A percentile compares a stretch with the other conserved stretches of the same genome.
Evolutionary conservation across 2,329 filamentous ascomycete genomes (phyloP).

Genomic region (Ceratocystis ficicola): DNA sequence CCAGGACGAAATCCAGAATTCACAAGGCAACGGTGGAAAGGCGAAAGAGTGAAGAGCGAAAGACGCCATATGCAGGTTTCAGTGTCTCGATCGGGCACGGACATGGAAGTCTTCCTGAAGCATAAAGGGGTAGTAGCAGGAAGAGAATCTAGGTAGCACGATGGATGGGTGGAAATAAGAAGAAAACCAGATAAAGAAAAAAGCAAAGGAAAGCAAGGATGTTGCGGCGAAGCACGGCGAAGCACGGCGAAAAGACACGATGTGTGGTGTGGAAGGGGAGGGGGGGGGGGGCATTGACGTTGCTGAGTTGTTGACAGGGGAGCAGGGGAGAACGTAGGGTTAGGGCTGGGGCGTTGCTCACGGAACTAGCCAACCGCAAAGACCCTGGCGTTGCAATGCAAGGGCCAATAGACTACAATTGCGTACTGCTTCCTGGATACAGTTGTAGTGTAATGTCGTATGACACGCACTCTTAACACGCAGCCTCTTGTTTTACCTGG

Average conservation of each 20-base stretch:
- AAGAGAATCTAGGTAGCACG: not conserved
- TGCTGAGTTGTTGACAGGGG: not conserved
- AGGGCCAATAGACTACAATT: slow-evolving; percentile 1
- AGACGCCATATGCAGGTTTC: not conserved
- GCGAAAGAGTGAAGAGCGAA: not conserved
- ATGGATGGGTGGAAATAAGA: not conserved
- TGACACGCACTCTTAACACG: slow-evolving; percentile 9
- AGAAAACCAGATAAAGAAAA: not conserved
- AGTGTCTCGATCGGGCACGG: slow-evolving; percentile 5
- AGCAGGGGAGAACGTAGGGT: not conserved
- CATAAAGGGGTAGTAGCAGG: not conserved
- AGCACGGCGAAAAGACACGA: not conserved
- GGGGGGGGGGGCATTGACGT: not conserved
- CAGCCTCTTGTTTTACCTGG: not conserved
- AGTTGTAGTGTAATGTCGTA: slow-evolving; percentile 6
- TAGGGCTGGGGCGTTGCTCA: not conserved
- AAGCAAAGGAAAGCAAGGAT: not conserved
- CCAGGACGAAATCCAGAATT: too few relatives aligned
- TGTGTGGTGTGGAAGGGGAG: not conserved
- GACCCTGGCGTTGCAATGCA: not conserved
- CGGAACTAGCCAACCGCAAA: not conserved
- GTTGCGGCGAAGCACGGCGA: too few relatives aligned
- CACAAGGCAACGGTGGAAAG: not conserved
- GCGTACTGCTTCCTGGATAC: slow-evolving; percentile 4
- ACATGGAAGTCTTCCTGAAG: not conserved